A percentile compares a stretch with the other conserved stretches of the same genome.
Evolutionary conservation across 768 basidiomycete species (phyloP).

Genomic region (Leccinum rimulosum): DNA sequence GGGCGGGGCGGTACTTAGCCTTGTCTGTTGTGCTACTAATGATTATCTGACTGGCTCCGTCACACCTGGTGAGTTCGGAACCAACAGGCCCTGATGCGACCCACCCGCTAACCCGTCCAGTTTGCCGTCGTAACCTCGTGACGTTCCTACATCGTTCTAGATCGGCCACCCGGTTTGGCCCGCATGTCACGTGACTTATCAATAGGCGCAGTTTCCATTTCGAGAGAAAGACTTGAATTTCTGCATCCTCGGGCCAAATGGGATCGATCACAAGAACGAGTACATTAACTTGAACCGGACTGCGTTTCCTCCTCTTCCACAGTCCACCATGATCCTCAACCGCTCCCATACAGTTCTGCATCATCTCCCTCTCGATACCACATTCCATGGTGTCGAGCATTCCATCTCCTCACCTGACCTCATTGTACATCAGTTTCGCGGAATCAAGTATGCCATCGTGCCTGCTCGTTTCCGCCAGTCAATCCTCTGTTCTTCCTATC

Average conservation of each 20-base stretch:
- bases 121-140: constrained; percentile 14
- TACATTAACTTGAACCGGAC: constrained; percentile 2
- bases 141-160: neutral
- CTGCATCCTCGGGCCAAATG: constrained; percentile 11
- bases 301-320: constrained; percentile 1
- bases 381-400: constrained; percentile 67
- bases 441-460: constrained; percentile 74
- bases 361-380: constrained; percentile 56
- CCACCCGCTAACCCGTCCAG: constrained; percentile 4
- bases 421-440: constrained; percentile 68
- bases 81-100: neutral
- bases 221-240: constrained; percentile 22
- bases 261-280: constrained; percentile 26
- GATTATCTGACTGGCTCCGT: neutral
- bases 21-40: neutral
- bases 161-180: constrained; percentile 12
- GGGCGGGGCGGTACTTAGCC: neutral
- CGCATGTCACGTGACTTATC: constrained; percentile 27
- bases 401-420: constrained; percentile 51
- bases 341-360: constrained; percentile 36
- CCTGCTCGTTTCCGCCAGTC: constrained; percentile 79
- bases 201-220: constrained; percentile 20
- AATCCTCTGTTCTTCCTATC: constrained; percentile 54
- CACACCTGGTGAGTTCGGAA: neutral
- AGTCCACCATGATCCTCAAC: constrained; percentile 28